A percentile compares a stretch with the other conserved stretches of the same genome.
Evolutionary conservation across 2,329 filamentous ascomycete species (phyloP).

Genomic region (Diaporthe vexans): DNA sequence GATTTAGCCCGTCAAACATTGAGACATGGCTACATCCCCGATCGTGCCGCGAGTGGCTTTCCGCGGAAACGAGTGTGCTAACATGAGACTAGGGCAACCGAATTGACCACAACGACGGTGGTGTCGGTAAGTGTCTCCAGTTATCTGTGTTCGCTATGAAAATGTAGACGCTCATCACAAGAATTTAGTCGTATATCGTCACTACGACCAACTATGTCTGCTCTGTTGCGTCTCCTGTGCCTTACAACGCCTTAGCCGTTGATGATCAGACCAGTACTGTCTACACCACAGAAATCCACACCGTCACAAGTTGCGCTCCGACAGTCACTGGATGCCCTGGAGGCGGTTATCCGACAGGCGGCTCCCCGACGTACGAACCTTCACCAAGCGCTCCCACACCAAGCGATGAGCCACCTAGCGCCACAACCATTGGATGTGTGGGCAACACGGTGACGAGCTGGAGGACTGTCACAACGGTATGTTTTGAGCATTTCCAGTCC

Average conservation of each 20-base stretch:
- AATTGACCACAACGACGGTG: constrained; percentile 26
- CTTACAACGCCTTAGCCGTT: neutral
- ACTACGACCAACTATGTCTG: constrained; percentile 30
- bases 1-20: neutral
- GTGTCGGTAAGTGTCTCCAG: constrained; percentile 18
- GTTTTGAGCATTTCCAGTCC: neutral
- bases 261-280: neutral
- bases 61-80: neutral
- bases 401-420: neutral
- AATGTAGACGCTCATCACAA: neutral
- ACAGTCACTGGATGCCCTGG: constrained; percentile 21
- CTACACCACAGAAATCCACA: neutral
- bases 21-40: neutral
- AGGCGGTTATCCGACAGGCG: neutral
- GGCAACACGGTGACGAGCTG: constrained; percentile 29
- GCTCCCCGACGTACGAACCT: neutral
- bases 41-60: neutral
- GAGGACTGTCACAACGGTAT: constrained; percentile 32
- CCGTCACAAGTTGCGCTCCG: constrained; percentile 24
- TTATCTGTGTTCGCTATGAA: too few relatives aligned
- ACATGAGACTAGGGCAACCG: constrained; percentile 27
- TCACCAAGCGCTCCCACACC: constrained; percentile 11
- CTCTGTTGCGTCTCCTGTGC: constrained; percentile 22
- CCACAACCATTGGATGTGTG: constrained; percentile 23
- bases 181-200: constrained; percentile 8